A percentile compares a stretch with the other conserved stretches of the same genome.
Conservation (phyloP, 2,329 filamentous ascomycete genomes). For the Epichloe brachyelytri region DNA sequence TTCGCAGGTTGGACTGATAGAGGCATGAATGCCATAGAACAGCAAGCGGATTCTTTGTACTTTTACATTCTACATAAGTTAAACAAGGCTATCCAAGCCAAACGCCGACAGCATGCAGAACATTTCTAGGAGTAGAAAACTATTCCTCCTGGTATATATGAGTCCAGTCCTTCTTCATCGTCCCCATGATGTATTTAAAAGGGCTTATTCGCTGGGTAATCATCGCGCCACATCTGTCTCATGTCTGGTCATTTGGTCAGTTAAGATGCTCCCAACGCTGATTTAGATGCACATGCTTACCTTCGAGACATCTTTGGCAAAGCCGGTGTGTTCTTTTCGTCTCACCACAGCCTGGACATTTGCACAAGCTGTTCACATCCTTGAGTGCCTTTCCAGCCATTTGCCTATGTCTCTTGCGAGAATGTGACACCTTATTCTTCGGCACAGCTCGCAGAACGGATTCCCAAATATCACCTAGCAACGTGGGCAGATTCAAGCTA, state of each 20-base stretch:
- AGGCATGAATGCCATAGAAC: neutral
- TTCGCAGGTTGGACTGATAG: neutral
- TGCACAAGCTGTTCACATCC: constrained; percentile 77
- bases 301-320: constrained; percentile 74
- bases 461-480: constrained; percentile 84
- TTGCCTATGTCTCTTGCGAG: constrained; percentile 84
- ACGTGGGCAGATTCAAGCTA: constrained; percentile 37
- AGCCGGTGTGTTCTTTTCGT: constrained; percentile 79
- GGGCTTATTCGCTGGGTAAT: constrained; percentile 22
- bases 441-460: constrained; percentile 83
- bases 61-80: constrained; percentile 10
- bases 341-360: constrained; percentile 79
- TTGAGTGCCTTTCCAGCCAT: constrained; percentile 93
- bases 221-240: constrained; percentile 30
- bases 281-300: constrained; percentile 36
- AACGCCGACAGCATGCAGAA: constrained; percentile 23
- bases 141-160: constrained; percentile 16
- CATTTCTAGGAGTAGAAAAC: constrained; percentile 17
- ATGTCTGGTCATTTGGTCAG: constrained; percentile 25
- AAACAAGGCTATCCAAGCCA: constrained; percentile 18
- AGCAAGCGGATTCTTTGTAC: neutral
- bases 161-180: constrained; percentile 7
- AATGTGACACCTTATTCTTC: constrained; percentile 97
- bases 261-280: neutral
- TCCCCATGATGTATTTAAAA: constrained; percentile 12